Conservation (phyloP, 352 stramenopile genomes). For the Poterioochromonas sp. region DNA sequence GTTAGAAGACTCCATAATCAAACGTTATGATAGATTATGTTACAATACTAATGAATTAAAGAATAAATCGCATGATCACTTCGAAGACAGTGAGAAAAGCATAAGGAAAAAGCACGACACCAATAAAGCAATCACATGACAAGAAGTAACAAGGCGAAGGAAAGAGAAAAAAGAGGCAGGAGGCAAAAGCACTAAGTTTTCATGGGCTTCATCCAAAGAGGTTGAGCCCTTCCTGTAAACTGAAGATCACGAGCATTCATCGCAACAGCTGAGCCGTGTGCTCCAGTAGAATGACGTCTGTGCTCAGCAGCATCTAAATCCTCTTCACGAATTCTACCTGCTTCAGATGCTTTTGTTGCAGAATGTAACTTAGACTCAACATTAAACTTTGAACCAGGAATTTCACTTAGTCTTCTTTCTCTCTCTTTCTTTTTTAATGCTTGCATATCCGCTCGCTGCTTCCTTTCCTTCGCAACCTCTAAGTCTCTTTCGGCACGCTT, state of each 20-base stretch:
- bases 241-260: neutral
- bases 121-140: no score
- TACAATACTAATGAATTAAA: no score
- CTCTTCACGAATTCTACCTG: neutral
- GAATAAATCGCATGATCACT: no score
- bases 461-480: neutral
- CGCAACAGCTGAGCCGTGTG: neutral
- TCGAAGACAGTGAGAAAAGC: no score
- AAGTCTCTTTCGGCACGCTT: neutral
- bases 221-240: neutral
- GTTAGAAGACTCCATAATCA: no score
- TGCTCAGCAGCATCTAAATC: constrained; percentile 8
- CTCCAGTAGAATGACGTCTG: neutral
- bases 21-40: no score
- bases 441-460: neutral
- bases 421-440: constrained; percentile 13
- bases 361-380: neutral
- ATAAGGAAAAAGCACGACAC: no score
- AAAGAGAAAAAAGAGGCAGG: no score
- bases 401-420: neutral
- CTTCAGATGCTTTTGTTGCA: constrained; percentile 1
- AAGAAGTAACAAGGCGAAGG: no score
- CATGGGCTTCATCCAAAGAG: neutral
- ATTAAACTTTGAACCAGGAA: neutral
- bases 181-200: neutral